Evolutionary conservation across 164 flowering plant genomes (phyloP).

Genomic region (Kingdonia uniflora): DNA sequence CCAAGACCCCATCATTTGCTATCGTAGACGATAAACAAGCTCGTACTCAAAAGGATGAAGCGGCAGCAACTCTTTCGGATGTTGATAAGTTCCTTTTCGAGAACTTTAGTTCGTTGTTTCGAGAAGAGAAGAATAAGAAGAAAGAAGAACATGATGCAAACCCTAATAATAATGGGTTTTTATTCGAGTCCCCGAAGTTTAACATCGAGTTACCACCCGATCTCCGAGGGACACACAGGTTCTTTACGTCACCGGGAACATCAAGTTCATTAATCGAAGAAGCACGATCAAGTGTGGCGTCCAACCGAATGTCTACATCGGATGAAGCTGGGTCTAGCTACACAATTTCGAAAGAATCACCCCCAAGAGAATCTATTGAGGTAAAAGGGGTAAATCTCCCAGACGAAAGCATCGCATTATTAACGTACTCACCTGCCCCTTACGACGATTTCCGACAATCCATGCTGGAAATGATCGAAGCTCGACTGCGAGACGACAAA

Average conservation of each 20-base stretch:
- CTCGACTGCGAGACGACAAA: not conserved
- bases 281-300: slow-evolving; percentile 6
- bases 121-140: not conserved
- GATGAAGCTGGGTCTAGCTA: slow-evolving; percentile 11
- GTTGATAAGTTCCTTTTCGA: slow-evolving; percentile 51
- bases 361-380: slow-evolving; percentile 4
- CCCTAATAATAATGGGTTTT: slow-evolving; percentile 18
- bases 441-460: slow-evolving; percentile 55
- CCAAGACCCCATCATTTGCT: slow-evolving; percentile 52
- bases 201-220: slow-evolving; percentile 3
- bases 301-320: slow-evolving; percentile 4
- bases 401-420: slow-evolving; percentile 44
- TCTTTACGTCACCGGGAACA: slow-evolving; percentile 30
- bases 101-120: slow-evolving; percentile 57
- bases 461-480: slow-evolving; percentile 56
- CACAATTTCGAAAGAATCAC: not conserved
- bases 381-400: slow-evolving; percentile 10
- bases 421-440: slow-evolving; percentile 36
- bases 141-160: not conserved
- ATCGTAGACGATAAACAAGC: slow-evolving; percentile 8
- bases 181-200: slow-evolving; percentile 20
- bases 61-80: slow-evolving; percentile 55
- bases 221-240: slow-evolving; percentile 29
- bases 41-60: not conserved
- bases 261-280: slow-evolving; percentile 33